phyloP scores from a whole-genome alignment of 2,329 filamentous ascomycete genomes.

The Curvularia sp. region DNA sequence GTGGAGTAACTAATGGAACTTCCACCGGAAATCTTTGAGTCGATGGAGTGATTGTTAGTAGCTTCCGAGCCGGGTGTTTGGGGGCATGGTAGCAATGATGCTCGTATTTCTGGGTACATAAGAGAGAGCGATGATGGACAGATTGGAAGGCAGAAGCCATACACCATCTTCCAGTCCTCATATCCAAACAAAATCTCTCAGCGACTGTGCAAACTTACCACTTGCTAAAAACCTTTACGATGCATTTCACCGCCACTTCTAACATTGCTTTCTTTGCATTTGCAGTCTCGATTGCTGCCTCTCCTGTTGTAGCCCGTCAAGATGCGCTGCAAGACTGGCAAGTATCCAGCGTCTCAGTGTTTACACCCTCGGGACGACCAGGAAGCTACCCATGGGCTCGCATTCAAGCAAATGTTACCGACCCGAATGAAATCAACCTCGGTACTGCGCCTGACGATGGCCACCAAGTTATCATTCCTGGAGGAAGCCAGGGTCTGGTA shows the following conservation, averaged over 20 bases:
- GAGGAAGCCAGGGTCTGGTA: slow-evolving; percentile 25
- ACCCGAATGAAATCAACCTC: slow-evolving; percentile 35
- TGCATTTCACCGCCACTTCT: slow-evolving; percentile 21
- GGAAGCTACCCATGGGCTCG: slow-evolving; percentile 29
- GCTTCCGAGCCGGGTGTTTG: neutral
- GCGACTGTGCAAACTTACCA: neutral
- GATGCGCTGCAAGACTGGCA: slow-evolving; percentile 29
- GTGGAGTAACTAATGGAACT: slow-evolving; percentile 9
- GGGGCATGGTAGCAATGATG: neutral
- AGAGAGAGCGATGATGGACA: neutral
- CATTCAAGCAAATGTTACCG: slow-evolving; percentile 35
- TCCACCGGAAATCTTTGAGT: neutral
- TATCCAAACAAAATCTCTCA: neutral
- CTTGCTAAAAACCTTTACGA: slow-evolving; percentile 2
- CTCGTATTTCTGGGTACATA: neutral
- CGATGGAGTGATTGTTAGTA: neutral
- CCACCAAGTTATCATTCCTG: slow-evolving; percentile 23
- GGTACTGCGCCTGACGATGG: slow-evolving; percentile 11
- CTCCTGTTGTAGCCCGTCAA: slow-evolving; percentile 23
- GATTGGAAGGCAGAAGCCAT: neutral
- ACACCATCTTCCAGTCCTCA: neutral
- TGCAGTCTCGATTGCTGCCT: slow-evolving; percentile 12
- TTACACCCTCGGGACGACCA: slow-evolving; percentile 27
- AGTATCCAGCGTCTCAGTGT: slow-evolving; percentile 20
- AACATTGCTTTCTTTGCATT: slow-evolving; percentile 21